Evolutionary conservation across 1,284 basidiomycete genomes (phyloP).

Genomic region (Heterobasidion parviporum): DNA sequence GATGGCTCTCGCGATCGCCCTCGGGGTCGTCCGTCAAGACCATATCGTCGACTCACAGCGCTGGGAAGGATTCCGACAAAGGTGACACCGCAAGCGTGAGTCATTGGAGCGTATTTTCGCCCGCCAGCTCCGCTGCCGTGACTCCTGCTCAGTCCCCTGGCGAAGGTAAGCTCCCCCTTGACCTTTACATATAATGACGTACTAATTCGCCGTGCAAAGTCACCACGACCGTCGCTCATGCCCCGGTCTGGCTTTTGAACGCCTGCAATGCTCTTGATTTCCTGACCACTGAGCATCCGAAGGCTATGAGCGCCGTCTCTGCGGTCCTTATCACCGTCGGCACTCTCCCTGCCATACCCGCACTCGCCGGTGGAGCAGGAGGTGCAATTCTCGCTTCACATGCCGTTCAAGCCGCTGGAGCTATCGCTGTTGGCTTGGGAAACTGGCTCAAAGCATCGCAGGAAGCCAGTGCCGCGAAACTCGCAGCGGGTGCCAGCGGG

Average conservation of each 20-base stretch:
- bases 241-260: slow-evolving; percentile 66
- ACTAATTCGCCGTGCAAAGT: slow-evolving; percentile 17
- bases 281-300: slow-evolving; percentile 64
- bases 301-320: slow-evolving; percentile 63
- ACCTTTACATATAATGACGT: not conserved
- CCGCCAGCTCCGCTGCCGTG: slow-evolving; percentile 11
- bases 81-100: slow-evolving; percentile 2
- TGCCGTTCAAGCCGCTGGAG: slow-evolving; percentile 67
- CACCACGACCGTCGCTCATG: slow-evolving; percentile 48
- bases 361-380: slow-evolving; percentile 54
- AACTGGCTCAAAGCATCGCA: slow-evolving; percentile 37
- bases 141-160: slow-evolving; percentile 19
- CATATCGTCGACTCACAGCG: not conserved
- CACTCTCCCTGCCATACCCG: slow-evolving; percentile 61
- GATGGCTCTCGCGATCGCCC: slow-evolving; percentile 9
- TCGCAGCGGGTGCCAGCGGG: slow-evolving; percentile 1
- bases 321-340: slow-evolving; percentile 72
- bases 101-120: not conserved
- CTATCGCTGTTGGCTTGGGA: slow-evolving; percentile 65
- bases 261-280: slow-evolving; percentile 67
- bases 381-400: slow-evolving; percentile 62
- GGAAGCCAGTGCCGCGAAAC: slow-evolving; percentile 12
- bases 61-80: slow-evolving; percentile 2
- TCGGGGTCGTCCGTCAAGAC: slow-evolving; percentile 6
- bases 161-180: slow-evolving; percentile 17